A percentile compares a stretch with the other conserved stretches of the same genome.
Conservation (phyloP, 2,329 filamentous ascomycete genomes). For the Clonostachys byssicola region DNA sequence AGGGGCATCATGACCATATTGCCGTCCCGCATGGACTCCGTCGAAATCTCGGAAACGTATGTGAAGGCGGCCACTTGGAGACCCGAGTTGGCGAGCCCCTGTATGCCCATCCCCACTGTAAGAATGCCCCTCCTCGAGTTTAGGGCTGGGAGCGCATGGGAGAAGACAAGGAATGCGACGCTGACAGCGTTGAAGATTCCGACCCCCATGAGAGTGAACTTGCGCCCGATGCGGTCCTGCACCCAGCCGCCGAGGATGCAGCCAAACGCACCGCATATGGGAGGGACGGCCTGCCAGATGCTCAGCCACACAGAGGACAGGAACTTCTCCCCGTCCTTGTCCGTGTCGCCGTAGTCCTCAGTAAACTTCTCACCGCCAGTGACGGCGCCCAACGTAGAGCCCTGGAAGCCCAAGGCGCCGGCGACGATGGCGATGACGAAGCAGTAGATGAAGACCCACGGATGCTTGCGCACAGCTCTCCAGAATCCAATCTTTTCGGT, state of each 20-base stretch:
- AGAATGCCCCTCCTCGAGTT: conserved; percentile 11
- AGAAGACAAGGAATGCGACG: conserved; percentile 7
- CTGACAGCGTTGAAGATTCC: conserved; percentile 4
- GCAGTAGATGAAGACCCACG: conserved; percentile 4
- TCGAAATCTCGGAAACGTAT: conserved; percentile 17
- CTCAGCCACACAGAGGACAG: conserved; percentile 7
- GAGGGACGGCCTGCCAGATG: conserved; percentile 5
- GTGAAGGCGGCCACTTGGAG: conserved; percentile 3
- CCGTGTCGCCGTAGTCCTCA: conserved; percentile 6
- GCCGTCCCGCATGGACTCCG: conserved; percentile 14
- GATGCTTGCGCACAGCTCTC: conserved; percentile 1
- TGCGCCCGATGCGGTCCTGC: conserved; percentile 6
- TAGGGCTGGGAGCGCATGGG: neutral
- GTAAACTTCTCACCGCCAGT: conserved; percentile 5
- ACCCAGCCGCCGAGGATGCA: conserved; percentile 6
- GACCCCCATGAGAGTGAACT: conserved; percentile 2
- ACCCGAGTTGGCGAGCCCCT: conserved; percentile 16
- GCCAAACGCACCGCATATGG: conserved; percentile 6
- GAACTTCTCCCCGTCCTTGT: conserved; percentile 1
- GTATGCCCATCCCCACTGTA: conserved; percentile 13
- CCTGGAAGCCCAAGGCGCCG: conserved; percentile 3
- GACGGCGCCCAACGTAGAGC: conserved; percentile 5
- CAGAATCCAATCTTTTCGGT: too few relatives aligned
- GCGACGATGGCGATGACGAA: neutral
- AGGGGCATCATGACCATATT: conserved; percentile 19